Percentiles rank a stretch among this genome's conserved stretches.
Conservation (phyloP, 257 asterid species). For the Prunella vulgaris region DNA sequence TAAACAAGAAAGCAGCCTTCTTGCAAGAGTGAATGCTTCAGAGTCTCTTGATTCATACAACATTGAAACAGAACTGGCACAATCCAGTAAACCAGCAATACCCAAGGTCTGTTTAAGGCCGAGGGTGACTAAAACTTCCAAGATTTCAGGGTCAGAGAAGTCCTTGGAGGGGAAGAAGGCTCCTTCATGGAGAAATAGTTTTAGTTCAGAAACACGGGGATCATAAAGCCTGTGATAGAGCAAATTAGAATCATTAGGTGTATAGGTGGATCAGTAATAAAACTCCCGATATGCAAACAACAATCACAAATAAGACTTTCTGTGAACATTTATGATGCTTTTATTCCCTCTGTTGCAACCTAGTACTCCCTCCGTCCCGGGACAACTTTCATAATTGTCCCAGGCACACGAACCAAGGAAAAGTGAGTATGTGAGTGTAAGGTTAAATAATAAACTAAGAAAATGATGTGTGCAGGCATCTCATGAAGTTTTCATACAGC, state of each 20-base stretch:
- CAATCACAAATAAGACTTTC: constrained; percentile 4
- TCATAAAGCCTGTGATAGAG: constrained; percentile 78
- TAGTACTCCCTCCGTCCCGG: too few relatives aligned
- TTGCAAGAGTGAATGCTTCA: constrained; percentile 45
- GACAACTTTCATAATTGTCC: too few relatives aligned
- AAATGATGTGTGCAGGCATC: constrained; percentile 2
- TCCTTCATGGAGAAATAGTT: constrained; percentile 53
- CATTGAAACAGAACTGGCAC: constrained; percentile 80
- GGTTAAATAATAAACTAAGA: too few relatives aligned
- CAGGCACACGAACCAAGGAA: too few relatives aligned
- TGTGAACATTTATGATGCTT: not conserved
- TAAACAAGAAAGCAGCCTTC: constrained; percentile 69
- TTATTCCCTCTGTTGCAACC: constrained; percentile 2
- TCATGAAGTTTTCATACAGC: constrained; percentile 14
- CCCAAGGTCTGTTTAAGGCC: constrained; percentile 76
- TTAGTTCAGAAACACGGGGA: constrained; percentile 73
- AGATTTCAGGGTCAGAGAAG: constrained; percentile 61
- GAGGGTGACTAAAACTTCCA: constrained; percentile 65
- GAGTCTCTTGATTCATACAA: constrained; percentile 45
- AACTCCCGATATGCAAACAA: not conserved
- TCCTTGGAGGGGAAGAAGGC: constrained; percentile 76
- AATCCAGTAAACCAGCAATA: constrained; percentile 70
- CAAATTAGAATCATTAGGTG: constrained; percentile 19
- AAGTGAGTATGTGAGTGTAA: too few relatives aligned
- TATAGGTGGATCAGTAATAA: not conserved